A percentile compares a stretch with the other conserved stretches of the same genome.
These are phyloP conservation scores for Candida bentonensis DNA, from an alignment of 805 yeast species.

Conservation along the genomic window DNA sequence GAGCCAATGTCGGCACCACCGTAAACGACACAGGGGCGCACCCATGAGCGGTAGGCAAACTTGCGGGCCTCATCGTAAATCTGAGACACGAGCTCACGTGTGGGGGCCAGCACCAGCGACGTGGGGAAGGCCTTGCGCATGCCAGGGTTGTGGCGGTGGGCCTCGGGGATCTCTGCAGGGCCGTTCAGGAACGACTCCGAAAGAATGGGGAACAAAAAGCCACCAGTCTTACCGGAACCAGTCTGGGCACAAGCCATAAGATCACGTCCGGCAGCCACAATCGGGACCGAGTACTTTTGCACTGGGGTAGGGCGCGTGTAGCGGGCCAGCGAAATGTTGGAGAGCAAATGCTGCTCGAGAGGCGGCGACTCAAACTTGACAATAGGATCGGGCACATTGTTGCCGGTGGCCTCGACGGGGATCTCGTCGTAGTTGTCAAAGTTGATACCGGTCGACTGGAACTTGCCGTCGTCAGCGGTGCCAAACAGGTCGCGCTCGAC, in stretches of 20 bases:
- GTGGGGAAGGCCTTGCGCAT: conserved; percentile 79
- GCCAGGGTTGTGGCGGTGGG: conserved; percentile 23
- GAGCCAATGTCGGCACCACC: conserved; percentile 94
- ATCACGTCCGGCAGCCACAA: conserved; percentile 78
- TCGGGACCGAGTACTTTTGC: conserved; percentile 86
- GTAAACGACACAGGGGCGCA: conserved; percentile 86
- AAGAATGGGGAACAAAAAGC: conserved; percentile 94
- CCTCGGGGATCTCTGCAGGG: conserved; percentile 50
- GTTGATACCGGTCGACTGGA: conserved; percentile 94
- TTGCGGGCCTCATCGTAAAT: conserved; percentile 92
- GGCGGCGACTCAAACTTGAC: conserved; percentile 83
- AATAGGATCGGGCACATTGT: conserved; percentile 87
- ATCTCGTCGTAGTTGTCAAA: conserved; percentile 97
- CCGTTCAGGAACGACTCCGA: conserved; percentile 83
- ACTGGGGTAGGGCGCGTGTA: conserved; percentile 95
- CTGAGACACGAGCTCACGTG: conserved; percentile 97
- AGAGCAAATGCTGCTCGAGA: conserved; percentile 69
- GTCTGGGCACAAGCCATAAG: conserved; percentile 97
- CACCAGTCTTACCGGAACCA: conserved; percentile 99
- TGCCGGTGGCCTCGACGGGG: conserved; percentile 97
- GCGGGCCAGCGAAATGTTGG: conserved; percentile 77
- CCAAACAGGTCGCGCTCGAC: conserved; percentile 80
- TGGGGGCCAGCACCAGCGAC: conserved; percentile 92
- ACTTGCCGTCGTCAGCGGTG: conserved; percentile 47
- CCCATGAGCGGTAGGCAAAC: conserved; percentile 97